Evolutionary conservation across 306 rosid genomes (phyloP).

Genomic region (Citrullus amarus): DNA sequence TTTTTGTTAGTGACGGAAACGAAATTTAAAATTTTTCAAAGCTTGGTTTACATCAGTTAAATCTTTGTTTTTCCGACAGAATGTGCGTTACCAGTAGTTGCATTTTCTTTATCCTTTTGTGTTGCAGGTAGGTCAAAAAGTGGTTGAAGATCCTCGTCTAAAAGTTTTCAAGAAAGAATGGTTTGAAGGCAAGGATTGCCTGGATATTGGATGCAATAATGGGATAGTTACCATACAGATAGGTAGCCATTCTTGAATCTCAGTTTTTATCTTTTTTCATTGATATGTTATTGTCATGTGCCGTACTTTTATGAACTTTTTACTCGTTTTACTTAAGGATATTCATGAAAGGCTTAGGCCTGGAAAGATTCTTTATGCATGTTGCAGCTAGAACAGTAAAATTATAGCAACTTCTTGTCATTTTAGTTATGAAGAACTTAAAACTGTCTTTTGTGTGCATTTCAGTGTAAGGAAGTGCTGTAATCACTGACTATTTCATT

Average conservation of each 20-base stretch:
- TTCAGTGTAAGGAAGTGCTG: not conserved
- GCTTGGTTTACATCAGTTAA: not conserved
- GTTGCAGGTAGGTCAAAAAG: conserved; percentile 51
- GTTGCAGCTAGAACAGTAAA: too few relatives aligned
- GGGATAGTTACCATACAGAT: conserved; percentile 69
- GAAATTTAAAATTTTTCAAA: too few relatives aligned
- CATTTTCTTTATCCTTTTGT: not conserved
- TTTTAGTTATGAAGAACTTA: too few relatives aligned
- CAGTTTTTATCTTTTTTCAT: not conserved
- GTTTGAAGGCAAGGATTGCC: conserved; percentile 80
- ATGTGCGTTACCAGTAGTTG: not conserved
- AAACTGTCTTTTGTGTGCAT: not conserved
- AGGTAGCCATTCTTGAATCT: conserved; percentile 25
- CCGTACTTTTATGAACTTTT: not conserved
- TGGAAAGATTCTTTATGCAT: too few relatives aligned
- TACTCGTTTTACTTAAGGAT: not conserved
- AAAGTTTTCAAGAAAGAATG: conserved; percentile 65
- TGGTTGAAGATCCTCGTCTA: conserved; percentile 71
- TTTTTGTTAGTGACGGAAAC: not conserved
- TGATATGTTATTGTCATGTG: not conserved
- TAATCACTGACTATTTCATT: not conserved
- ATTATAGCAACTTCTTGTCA: too few relatives aligned
- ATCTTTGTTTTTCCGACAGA: too few relatives aligned
- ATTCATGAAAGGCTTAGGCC: too few relatives aligned
- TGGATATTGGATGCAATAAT: conserved; percentile 81